Percentiles rank a stretch among this genome's conserved stretches.
Evolutionary conservation across 2,329 filamentous ascomycete species (phyloP).

Genomic region (Gaeumannomyces tritici): DNA sequence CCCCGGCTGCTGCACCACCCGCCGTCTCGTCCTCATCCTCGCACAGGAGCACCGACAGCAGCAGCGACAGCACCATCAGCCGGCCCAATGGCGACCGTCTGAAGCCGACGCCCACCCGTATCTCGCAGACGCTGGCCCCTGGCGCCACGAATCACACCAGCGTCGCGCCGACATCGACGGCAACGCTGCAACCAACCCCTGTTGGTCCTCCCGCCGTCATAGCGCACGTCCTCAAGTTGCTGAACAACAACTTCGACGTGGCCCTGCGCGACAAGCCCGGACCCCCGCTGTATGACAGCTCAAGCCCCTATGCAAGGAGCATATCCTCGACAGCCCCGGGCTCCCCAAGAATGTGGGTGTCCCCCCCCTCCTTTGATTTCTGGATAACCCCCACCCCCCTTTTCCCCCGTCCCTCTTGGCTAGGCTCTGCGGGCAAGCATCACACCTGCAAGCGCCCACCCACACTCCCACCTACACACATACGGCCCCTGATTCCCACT

Average conservation of each 20-base stretch:
- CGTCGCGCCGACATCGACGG: not conserved
- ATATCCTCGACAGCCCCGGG: slow-evolving; percentile 48
- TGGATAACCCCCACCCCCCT: slow-evolving; percentile 8
- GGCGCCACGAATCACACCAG: not conserved
- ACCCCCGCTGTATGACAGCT: slow-evolving; percentile 30
- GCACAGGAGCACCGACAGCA: not conserved
- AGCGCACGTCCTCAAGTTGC: slow-evolving; percentile 22
- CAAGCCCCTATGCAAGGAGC: slow-evolving; percentile 42
- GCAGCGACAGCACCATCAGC: not conserved
- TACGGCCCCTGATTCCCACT: not conserved
- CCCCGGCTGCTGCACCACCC: slow-evolving; percentile 5
- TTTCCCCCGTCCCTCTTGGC: not conserved
- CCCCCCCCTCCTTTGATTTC: slow-evolving; percentile 4
- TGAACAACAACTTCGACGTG: slow-evolving; percentile 31
- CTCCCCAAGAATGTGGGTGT: slow-evolving; percentile 47
- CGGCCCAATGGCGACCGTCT: slow-evolving; percentile 4
- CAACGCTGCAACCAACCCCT: not conserved
- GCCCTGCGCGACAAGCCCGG: slow-evolving; percentile 19
- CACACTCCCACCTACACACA: not conserved
- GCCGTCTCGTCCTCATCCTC: not conserved
- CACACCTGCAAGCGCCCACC: not conserved
- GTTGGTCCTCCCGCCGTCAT: slow-evolving; percentile 12
- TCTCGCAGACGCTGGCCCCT: slow-evolving; percentile 5
- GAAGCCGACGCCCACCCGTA: slow-evolving; percentile 8
- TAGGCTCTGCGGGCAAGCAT: no score